Evolutionary conservation across 768 basidiomycete species (phyloP).

Genomic region (Kwoniella shandongensis): DNA sequence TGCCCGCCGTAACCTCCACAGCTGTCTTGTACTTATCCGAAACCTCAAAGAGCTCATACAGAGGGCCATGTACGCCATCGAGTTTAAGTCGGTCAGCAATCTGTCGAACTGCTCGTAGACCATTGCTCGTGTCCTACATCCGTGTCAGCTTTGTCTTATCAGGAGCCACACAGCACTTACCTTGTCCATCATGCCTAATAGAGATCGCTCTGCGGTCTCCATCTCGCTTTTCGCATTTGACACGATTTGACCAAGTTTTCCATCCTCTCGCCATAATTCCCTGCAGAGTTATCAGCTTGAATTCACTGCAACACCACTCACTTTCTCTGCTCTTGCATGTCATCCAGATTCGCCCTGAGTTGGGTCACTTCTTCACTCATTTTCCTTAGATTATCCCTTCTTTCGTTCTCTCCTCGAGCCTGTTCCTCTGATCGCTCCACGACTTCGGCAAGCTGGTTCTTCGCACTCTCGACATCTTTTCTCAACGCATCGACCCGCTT

Average conservation of each 20-base stretch:
- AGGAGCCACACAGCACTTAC: conserved; percentile 55
- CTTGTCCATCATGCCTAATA: conserved; percentile 95
- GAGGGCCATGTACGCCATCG: conserved; percentile 84
- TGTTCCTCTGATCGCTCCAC: conserved; percentile 59
- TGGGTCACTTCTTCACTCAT: conserved; percentile 57
- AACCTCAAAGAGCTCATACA: conserved; percentile 91
- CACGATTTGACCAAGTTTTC: conserved; percentile 76
- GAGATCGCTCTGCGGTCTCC: conserved; percentile 70
- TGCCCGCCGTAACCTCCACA: conserved; percentile 91
- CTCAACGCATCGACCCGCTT: conserved; percentile 61
- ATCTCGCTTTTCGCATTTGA: conserved; percentile 77
- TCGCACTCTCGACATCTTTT: conserved; percentile 40
- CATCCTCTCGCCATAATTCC: conserved; percentile 91
- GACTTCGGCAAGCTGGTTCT: conserved; percentile 57
- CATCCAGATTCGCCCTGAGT: conserved; percentile 68
- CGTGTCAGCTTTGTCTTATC: background rate
- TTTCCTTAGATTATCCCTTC: conserved; percentile 61
- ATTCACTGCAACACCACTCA: conserved; percentile 35
- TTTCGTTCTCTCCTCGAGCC: conserved; percentile 60
- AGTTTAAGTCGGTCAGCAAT: conserved; percentile 75
- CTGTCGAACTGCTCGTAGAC: conserved; percentile 78
- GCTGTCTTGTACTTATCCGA: conserved; percentile 89
- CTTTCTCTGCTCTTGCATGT: conserved; percentile 76
- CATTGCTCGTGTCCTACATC: conserved; percentile 79
- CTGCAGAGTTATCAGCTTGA: conserved; percentile 37